Base-by-base conservation (phyloP, 2,329 filamentous ascomycete species). In the Hypocreales sp. region DNA sequence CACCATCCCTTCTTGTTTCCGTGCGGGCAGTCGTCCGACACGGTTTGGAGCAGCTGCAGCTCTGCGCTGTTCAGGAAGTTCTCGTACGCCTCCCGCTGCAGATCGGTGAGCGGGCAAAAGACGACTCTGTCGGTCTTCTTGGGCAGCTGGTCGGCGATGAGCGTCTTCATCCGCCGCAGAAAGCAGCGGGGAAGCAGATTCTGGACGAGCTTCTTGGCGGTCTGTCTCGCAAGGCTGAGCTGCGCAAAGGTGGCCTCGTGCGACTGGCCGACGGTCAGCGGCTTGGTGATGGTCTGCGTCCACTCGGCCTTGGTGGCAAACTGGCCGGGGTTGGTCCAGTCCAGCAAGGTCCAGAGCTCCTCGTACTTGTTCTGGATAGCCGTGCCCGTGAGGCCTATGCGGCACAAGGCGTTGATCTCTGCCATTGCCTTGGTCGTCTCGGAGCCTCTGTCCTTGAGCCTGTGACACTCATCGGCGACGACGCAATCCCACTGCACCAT, bases 331-430 rank as follows among this genome's bases (percentile, higher is more conserved):
- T 92, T 90, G 0, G 84, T 86, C 90, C 90, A 98, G 47, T 98
- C 92, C 3, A 98, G 60, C 0, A 98, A 61, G 0, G 84, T 92
- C 87, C 87, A 98, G 1, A 98, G 64, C 49, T 98, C 90, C 46
- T 94, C 83, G 47, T 98, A 98, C 38, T 82, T 90, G 51, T 98
- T 98, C 47, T 98, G 90, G 24, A 98, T 94, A 0, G 87, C 87
- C 0, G 90, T 98, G 2, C 90, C 90, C 0, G 86, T 95, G 7
- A 98, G 61, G 0, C 90, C 90, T 34, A 98, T 86, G 19, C 90
- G 72, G 45, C 90, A 95, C 3, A 95, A 66, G 0, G 86, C 74
- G 40, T 98, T 98, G 39, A 95, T 62, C 34, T 86, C 72, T 40
- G 83, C 80, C 78, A 98, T 87, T 1, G 84, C 76, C 42, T 79